A percentile compares a stretch with the other conserved stretches of the same genome.
Conservation (phyloP, 345 rosid genomes). For the Turnera subulata region DNA sequence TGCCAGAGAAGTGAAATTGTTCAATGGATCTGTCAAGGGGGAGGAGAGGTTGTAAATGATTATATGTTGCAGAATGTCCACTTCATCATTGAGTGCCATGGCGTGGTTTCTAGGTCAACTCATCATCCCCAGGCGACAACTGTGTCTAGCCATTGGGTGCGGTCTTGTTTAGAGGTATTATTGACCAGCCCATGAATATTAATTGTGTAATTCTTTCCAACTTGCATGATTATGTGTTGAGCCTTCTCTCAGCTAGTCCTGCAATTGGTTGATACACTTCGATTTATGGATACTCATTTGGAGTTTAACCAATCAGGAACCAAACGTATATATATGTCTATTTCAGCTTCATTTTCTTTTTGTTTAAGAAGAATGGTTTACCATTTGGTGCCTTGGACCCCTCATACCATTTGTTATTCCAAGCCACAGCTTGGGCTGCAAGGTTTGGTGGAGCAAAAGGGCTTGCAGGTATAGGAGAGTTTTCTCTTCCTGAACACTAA, state of each 20-base stretch:
- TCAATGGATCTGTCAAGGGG: conserved; percentile 87
- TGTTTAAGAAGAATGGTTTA: background rate
- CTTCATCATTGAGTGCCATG: conserved; percentile 79
- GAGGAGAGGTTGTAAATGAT: conserved; percentile 62
- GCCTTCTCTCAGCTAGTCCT: background rate
- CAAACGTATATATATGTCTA: background rate
- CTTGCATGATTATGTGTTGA: background rate
- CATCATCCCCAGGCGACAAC: conserved; percentile 30
- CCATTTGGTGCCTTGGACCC: too few relatives aligned
- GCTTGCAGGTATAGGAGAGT: too few relatives aligned
- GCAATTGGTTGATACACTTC: background rate
- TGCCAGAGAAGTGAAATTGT: conserved; percentile 82
- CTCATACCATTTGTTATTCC: too few relatives aligned
- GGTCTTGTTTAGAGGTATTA: conserved; percentile 83
- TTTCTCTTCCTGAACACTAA: too few relatives aligned
- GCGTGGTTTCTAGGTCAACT: conserved; percentile 33
- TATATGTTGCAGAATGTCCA: conserved; percentile 31
- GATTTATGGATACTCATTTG: too few relatives aligned
- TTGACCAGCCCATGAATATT: background rate
- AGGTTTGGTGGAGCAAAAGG: too few relatives aligned
- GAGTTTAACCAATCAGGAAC: too few relatives aligned
- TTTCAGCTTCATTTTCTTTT: too few relatives aligned
- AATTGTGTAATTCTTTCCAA: background rate
- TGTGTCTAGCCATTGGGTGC: conserved; percentile 94
- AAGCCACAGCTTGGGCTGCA: too few relatives aligned